Conservation (phyloP, 2,329 filamentous ascomycete genomes). For the Ophiostoma perfectum region DNA sequence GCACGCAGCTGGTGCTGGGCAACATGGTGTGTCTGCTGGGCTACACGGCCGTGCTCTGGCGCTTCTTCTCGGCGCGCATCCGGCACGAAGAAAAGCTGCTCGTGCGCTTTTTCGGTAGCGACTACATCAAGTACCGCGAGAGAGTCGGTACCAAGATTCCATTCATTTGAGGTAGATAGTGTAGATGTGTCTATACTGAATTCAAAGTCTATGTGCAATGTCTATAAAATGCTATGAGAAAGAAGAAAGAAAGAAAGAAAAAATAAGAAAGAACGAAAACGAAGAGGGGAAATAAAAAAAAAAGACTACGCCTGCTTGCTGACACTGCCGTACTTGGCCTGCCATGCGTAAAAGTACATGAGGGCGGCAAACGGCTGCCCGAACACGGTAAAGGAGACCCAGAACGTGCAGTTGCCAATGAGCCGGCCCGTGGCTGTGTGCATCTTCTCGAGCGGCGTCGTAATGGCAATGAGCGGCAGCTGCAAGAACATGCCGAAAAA, state of each 20-base stretch:
- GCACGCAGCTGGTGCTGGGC: slow-evolving; percentile 83
- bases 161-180: slow-evolving; percentile 47
- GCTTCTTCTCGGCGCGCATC: slow-evolving; percentile 74
- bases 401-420: slow-evolving; percentile 89
- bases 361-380: slow-evolving; percentile 90
- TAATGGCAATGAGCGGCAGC: slow-evolving; percentile 78
- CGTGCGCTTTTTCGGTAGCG: slow-evolving; percentile 73
- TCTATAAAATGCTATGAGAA: too few species aligned
- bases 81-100: slow-evolving; percentile 71
- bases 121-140: slow-evolving; percentile 70
- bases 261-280: background rate
- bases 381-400: slow-evolving; percentile 91
- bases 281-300: background rate
- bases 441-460: slow-evolving; percentile 72
- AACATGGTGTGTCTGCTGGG: slow-evolving; percentile 72
- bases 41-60: slow-evolving; percentile 74
- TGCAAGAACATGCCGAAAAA: slow-evolving; percentile 93
- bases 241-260: too few species aligned
- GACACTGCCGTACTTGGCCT: slow-evolving; percentile 90
- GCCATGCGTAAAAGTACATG: slow-evolving; percentile 97
- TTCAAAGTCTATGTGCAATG: background rate
- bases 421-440: slow-evolving; percentile 69
- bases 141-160: slow-evolving; percentile 75
- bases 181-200: background rate
- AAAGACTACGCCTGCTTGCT: slow-evolving; percentile 38